Evolutionary conservation across 2,329 filamentous ascomycete genomes (phyloP).

Genomic region (Penicillium italicum): DNA sequence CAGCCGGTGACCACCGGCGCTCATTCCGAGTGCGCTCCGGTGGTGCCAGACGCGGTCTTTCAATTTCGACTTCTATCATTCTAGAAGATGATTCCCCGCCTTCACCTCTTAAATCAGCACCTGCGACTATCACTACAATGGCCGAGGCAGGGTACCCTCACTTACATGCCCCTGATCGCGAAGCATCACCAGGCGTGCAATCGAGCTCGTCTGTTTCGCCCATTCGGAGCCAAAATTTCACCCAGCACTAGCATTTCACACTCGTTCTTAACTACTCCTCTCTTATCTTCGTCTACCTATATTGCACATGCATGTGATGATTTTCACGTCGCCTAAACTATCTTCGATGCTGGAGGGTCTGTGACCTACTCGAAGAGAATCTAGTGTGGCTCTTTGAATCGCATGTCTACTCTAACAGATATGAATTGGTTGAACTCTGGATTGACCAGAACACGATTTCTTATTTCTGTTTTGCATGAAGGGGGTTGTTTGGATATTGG

Average conservation of each 20-base stretch:
- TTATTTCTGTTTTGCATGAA: conserved; percentile 18
- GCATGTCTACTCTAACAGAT: conserved; percentile 13
- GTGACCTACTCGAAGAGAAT: background rate
- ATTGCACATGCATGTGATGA: conserved; percentile 14
- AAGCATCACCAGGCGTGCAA: conserved; percentile 30
- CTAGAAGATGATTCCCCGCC: conserved; percentile 26
- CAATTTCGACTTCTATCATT: conserved; percentile 31
- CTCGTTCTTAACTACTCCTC: conserved; percentile 9
- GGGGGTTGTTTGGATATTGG: conserved; percentile 13
- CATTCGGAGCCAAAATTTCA: conserved; percentile 10
- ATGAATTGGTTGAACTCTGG: conserved; percentile 10
- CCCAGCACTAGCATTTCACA: conserved; percentile 11
- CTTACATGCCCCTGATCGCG: conserved; percentile 13
- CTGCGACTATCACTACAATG: conserved; percentile 28
- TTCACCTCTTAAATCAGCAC: conserved; percentile 32
- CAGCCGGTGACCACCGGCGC: conserved; percentile 25
- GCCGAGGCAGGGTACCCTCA: conserved; percentile 26
- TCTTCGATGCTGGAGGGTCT: conserved; percentile 6
- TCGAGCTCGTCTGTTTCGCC: conserved; percentile 18
- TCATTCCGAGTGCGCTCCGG: conserved; percentile 35
- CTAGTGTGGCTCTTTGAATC: conserved; percentile 1
- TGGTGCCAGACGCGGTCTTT: conserved; percentile 31
- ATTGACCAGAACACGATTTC: conserved; percentile 4
- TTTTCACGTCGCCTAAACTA: background rate
- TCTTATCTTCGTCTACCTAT: conserved; percentile 15